Evolutionary conservation across 2,329 filamentous ascomycete genomes (phyloP).

Genomic region (Cladosporium halotolerans): DNA sequence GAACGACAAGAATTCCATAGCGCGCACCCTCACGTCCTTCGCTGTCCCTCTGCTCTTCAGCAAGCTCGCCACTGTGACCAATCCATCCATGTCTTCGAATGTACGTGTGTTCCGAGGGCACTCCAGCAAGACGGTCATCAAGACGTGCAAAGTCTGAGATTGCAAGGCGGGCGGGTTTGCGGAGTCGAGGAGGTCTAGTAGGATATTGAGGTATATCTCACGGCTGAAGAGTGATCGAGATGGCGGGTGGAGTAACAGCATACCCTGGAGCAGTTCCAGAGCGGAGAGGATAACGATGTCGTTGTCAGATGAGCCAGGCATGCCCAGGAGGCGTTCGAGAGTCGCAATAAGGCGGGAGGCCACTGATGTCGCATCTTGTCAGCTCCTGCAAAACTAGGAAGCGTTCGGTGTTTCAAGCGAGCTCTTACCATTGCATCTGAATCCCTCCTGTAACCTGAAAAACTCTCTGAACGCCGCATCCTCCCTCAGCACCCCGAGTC

Average conservation of each 20-base stretch:
- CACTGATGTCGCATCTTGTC: slow-evolving; percentile 44
- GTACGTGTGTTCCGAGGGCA: slow-evolving; percentile 81
- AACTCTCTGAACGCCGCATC: slow-evolving; percentile 93
- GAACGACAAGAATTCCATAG: slow-evolving; percentile 97
- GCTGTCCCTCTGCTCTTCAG: slow-evolving; percentile 85
- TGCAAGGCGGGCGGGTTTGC: slow-evolving; percentile 87
- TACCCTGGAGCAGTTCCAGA: slow-evolving; percentile 82
- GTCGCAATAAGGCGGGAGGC: slow-evolving; percentile 78
- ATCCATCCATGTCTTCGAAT: slow-evolving; percentile 86
- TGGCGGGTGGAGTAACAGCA: slow-evolving; percentile 80
- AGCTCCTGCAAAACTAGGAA: not conserved
- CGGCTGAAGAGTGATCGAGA: slow-evolving; percentile 80
- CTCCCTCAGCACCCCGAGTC: slow-evolving; percentile 62
- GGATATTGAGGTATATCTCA: slow-evolving; percentile 92
- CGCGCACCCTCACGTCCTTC: slow-evolving; percentile 85
- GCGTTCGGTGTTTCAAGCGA: not conserved
- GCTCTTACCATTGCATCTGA: slow-evolving; percentile 79
- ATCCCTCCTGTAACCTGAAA: slow-evolving; percentile 92
- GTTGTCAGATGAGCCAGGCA: slow-evolving; percentile 73
- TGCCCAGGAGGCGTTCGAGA: slow-evolving; percentile 78
- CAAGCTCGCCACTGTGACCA: slow-evolving; percentile 83
- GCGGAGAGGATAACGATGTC: slow-evolving; percentile 83
- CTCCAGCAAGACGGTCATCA: slow-evolving; percentile 83
- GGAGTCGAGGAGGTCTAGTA: slow-evolving; percentile 89
- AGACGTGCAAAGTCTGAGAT: slow-evolving; percentile 78